A percentile compares a stretch with the other conserved stretches of the same genome.
These are phyloP conservation scores for Cryptomeria japonica DNA, from an alignment of 75 land plant species.

Conservation along the genomic window DNA sequence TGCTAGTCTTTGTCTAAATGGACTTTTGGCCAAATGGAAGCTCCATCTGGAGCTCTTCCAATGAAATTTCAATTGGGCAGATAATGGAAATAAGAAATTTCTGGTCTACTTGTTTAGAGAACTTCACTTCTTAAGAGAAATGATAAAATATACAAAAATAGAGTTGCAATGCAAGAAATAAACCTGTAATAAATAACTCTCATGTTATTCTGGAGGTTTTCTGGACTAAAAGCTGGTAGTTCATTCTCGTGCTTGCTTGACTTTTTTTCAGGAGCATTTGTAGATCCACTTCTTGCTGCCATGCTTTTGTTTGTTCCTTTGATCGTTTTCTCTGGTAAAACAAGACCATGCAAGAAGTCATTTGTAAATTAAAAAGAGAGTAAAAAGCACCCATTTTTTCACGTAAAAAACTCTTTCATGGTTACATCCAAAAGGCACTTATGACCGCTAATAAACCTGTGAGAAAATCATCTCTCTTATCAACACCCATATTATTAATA, in stretches of 20 bases:
- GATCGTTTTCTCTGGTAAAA: too few species aligned
- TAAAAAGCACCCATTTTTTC: not conserved
- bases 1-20: not conserved
- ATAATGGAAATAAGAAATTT: not conserved
- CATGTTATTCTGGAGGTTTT: slow-evolving; percentile 81
- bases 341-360: not conserved
- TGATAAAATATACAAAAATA: not conserved
- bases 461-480: too few species aligned
- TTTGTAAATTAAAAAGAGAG: not conserved
- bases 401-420: too few species aligned
- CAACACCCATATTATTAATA: not conserved
- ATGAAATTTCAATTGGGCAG: not conserved
- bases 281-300: slow-evolving; percentile 27
- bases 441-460: too few species aligned
- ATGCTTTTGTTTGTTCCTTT: slow-evolving; percentile 12
- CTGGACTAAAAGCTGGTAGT: slow-evolving; percentile 62
- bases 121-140: not conserved
- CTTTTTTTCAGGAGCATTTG: slow-evolving; percentile 38
- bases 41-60: not conserved
- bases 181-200: slow-evolving; percentile 78
- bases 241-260: slow-evolving; percentile 36
- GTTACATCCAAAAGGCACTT: too few species aligned
- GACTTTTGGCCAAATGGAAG: not conserved
- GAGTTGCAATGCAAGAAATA: not conserved
- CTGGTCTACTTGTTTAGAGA: not conserved